These are phyloP conservation scores for Withania somnifera DNA, from an alignment of 305 asterid species.

Conservation along the genomic window DNA sequence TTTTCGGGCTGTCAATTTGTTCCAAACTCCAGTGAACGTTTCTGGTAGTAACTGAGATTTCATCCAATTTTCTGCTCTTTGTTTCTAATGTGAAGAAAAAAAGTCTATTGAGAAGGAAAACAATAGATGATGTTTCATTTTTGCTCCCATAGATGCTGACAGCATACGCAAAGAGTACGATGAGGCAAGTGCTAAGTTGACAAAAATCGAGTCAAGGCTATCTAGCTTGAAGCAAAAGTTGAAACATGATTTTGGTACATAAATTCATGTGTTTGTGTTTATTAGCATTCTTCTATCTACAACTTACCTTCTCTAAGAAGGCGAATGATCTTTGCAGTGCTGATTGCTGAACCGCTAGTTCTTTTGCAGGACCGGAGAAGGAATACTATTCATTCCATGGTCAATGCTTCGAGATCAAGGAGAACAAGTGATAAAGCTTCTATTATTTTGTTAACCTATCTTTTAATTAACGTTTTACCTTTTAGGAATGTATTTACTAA, in stretches of 20 bases:
- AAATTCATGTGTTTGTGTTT: background rate
- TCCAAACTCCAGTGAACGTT: constrained; percentile 71
- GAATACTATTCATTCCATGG: constrained; percentile 86
- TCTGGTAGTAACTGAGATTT: constrained; percentile 52
- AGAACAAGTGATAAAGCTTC: constrained; percentile 56
- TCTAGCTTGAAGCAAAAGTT: constrained; percentile 78
- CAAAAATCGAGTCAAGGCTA: constrained; percentile 85
- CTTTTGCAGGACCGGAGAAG: constrained; percentile 73
- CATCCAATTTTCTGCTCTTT: constrained; percentile 8
- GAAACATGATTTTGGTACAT: constrained; percentile 77
- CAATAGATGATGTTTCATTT: constrained; percentile 13
- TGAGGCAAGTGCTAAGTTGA: constrained; percentile 66
- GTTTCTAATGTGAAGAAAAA: background rate
- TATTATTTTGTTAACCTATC: constrained; percentile 8
- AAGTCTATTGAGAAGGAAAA: background rate
- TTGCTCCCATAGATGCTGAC: constrained; percentile 58
- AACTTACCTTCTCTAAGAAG: background rate
- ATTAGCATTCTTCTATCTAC: background rate
- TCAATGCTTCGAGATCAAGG: constrained; percentile 79
- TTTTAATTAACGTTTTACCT: background rate
- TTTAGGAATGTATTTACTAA: background rate
- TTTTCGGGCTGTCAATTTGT: constrained; percentile 59
- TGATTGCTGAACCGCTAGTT: constrained; percentile 11
- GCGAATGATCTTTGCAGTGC: background rate
- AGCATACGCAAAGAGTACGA: constrained; percentile 78